phyloP scores from a whole-genome alignment of 306 rosid species.

The Benincasa hispida region DNA sequence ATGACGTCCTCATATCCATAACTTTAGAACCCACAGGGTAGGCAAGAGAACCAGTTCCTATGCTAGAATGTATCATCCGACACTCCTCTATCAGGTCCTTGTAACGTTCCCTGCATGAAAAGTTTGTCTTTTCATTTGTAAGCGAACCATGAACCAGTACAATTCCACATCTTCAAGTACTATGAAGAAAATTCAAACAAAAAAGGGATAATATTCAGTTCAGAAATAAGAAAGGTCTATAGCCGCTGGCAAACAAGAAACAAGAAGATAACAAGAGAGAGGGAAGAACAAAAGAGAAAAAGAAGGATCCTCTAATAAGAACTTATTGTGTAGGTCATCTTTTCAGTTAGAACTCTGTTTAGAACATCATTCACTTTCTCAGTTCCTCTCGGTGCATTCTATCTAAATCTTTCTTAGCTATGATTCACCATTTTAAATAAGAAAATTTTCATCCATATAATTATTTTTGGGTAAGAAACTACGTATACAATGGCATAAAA shows the following conservation, averaged over 20 bases:
- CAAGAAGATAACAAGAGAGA: not conserved
- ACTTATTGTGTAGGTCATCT: not conserved
- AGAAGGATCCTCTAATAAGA: not conserved
- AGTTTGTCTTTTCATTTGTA: conserved; percentile 13
- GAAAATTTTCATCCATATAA: too few species aligned
- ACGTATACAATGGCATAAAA: too few species aligned
- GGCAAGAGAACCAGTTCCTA: conserved; percentile 93
- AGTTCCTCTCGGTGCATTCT: not conserved
- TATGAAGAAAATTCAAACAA: conserved; percentile 6
- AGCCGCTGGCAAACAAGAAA: not conserved
- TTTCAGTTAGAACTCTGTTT: not conserved
- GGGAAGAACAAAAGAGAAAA: not conserved
- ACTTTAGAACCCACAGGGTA: conserved; percentile 85
- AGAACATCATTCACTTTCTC: not conserved
- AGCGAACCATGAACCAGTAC: not conserved
- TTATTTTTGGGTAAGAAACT: too few species aligned
- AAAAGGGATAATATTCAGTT: not conserved
- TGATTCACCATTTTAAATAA: not conserved
- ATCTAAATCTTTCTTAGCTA: not conserved
- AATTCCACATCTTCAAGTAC: conserved; percentile 3
- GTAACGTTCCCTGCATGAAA: conserved; percentile 62
- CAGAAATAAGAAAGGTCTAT: not conserved
- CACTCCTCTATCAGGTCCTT: conserved; percentile 67
- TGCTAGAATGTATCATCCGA: conserved; percentile 75
- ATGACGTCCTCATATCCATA: conserved; percentile 79